Evolutionary conservation across 768 basidiomycete species (phyloP), one percentile per base, ranked within the genome.

Genomic region (Mrakia frigida): DNA sequence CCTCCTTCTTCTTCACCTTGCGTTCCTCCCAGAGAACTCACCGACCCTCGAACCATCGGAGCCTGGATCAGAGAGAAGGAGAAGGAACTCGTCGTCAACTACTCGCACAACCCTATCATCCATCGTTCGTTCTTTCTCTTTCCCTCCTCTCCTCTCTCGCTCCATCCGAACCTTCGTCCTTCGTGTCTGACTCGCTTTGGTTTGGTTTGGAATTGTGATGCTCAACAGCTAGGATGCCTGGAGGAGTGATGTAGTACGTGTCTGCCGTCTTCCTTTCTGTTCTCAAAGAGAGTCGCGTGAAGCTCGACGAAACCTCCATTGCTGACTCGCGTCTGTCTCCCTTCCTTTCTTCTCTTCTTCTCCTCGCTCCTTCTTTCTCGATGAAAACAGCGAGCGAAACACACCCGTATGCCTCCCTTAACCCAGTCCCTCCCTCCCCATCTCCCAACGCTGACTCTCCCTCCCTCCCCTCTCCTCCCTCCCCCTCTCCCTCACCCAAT

Each of bases 31-130:
- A 74, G 73, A 33, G 25, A 7, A 6, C 50, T 74, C 21, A 33
- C 37, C 23, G 73, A 74, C 33, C 73, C 73, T 21, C 60, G 73
- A 67, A 60, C 73, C 31, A 74, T 74, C 73, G 59, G 56, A 43
- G 73, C 73, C 37, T 74, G 73, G 73, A 43, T 74, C 61, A 63
- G 59, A 43, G 63, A 65, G 28, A 25, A 50, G n/a, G 73, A 74
- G 37, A 10, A 33, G 13, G 11, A 6, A 5, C 37, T 74, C 35
- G 52, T 52, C 31, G 46, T 21, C 21, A 67, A 65, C 61, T 67
- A 53, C 43, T 53, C 59, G 23, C 16, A 50, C 28, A 53, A 74
- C 39, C 73, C 61, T 23, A 50, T 74, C 63, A 74, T 74, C 43
- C 65, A 65, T 18, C 63, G 70, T 72, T 52, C 43, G 69, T 70